Conservation (phyloP, 2,329 filamentous ascomycete genomes). For the Dactylellina leptospora region DNA sequence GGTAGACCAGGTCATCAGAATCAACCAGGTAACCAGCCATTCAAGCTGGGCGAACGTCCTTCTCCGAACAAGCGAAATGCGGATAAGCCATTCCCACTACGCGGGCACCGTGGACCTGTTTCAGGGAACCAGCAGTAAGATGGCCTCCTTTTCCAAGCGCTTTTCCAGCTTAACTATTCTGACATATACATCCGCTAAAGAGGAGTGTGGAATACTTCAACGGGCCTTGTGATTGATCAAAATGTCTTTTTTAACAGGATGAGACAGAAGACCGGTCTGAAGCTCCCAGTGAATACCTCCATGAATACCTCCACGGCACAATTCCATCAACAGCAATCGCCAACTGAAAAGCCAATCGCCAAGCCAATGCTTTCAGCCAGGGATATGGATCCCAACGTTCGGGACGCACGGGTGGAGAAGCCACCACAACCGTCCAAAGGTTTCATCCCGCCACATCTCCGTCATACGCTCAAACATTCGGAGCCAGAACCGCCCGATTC, state of each 20-base stretch:
- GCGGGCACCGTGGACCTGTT: background rate
- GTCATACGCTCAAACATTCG: slow-evolving; percentile 11
- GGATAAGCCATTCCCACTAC: slow-evolving; percentile 3
- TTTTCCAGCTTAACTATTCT: background rate
- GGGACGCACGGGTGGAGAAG: slow-evolving; percentile 2
- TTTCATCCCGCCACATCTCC: slow-evolving; percentile 40
- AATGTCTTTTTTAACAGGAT: slow-evolving; percentile 36
- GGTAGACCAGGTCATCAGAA: slow-evolving; percentile 1
- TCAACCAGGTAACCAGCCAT: background rate
- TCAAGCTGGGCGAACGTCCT: slow-evolving; percentile 3
- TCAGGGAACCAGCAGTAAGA: background rate
- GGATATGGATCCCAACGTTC: slow-evolving; percentile 6
- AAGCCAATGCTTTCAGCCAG: slow-evolving; percentile 44
- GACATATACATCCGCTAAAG: background rate
- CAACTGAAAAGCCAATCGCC: slow-evolving; percentile 6
- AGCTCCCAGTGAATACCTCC: background rate
- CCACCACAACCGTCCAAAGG: slow-evolving; percentile 1
- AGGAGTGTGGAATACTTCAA: slow-evolving; percentile 1
- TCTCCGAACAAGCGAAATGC: slow-evolving; percentile 2
- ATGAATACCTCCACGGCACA: background rate
- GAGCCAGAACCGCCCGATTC: too few species aligned
- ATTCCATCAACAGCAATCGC: background rate
- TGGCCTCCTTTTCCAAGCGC: background rate
- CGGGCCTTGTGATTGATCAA: slow-evolving; percentile 21
- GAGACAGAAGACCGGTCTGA: slow-evolving; percentile 23